Evolutionary conservation across 257 asterid species (phyloP), one percentile per base, ranked within the genome.

Genomic region (Parsonsia alboflavescens): DNA sequence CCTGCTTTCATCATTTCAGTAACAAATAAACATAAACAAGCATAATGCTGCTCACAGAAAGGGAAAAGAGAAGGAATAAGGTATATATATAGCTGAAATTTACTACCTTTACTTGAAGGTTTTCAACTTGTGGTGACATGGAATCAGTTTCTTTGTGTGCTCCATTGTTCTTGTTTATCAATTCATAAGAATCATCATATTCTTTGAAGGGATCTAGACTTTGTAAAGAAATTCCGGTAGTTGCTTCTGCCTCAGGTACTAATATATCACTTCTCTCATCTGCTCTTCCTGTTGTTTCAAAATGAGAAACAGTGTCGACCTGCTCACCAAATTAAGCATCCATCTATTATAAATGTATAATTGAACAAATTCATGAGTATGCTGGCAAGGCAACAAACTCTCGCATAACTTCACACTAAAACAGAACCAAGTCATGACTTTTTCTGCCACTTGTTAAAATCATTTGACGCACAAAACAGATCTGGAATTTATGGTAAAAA

Each of bases 241-340:
- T 49, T 78, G 62, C 52, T 53, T 71, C 75, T 17, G 61, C 67
- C 44, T 81, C 73, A 24, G 77, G 46, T 12, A 73, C 67, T 72
- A 80, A 39, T 58, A 80, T 72, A 75, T 77, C 75, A 73, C 72
- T 77, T 73, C 79, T 78, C 79, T 78, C 89, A 77, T 78, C 81
- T 46, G 80, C 71, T 72, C 53, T 76, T 69, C 75, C 83, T 74
- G 83, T 33, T 68, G 78, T 84, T 59, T 81, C 91, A 50, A 89
- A 85, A 73, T 76, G 76, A 75, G 92, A 85, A 70, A 91, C 85
- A 68, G 82, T 80, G 75, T 87, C 89, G n/a, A 91, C 90, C 98
- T 93, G 86, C 73, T 70, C 26, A 76, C 69, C 73, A 77, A 73
- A 54, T 69, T 59, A 74, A 68, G 57, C 73, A 76, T 56, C 75